Conservation (phyloP, 306 rosid species). For the Abrus pulchellus region DNA sequence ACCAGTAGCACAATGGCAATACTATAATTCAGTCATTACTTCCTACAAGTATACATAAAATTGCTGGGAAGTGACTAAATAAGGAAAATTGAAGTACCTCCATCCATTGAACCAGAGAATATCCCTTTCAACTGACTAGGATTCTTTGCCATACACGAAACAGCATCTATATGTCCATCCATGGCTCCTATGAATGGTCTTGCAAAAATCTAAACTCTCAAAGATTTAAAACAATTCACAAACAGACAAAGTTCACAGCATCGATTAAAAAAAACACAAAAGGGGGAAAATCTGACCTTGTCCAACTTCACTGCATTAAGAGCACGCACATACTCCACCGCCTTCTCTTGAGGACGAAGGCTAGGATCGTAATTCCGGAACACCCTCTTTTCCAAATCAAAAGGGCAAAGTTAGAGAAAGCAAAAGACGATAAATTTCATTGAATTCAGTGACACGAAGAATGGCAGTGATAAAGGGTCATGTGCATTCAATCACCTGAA, state of each 20-base stretch:
- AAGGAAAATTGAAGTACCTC: conserved; percentile 67
- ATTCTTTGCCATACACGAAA: conserved; percentile 90
- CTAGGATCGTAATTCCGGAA: conserved; percentile 86
- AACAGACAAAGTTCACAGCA: neutral
- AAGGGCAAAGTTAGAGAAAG: neutral
- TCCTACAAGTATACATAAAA: conserved; percentile 14
- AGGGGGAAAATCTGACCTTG: conserved; percentile 55
- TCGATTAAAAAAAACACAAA: neutral
- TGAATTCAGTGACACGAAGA: neutral
- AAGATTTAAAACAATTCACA: neutral
- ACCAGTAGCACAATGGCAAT: neutral
- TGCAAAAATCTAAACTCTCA: conserved; percentile 77
- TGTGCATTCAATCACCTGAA: conserved; percentile 65
- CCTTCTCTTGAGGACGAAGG: conserved; percentile 89
- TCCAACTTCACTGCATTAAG: conserved; percentile 91
- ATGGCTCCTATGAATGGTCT: conserved; percentile 93
- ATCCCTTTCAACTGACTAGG: conserved; percentile 83
- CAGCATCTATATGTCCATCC: conserved; percentile 93
- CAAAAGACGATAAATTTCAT: neutral
- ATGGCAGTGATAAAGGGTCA: neutral
- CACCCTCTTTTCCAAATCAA: conserved; percentile 67
- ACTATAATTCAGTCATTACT: conserved; percentile 22
- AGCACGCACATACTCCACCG: conserved; percentile 91
- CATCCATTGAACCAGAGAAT: conserved; percentile 97
- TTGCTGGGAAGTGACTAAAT: neutral